Evolutionary conservation across 495 filamentous ascomycete species (phyloP), one percentile per base, ranked within the genome.

Genomic region (Tetracladium marchalianum): DNA sequence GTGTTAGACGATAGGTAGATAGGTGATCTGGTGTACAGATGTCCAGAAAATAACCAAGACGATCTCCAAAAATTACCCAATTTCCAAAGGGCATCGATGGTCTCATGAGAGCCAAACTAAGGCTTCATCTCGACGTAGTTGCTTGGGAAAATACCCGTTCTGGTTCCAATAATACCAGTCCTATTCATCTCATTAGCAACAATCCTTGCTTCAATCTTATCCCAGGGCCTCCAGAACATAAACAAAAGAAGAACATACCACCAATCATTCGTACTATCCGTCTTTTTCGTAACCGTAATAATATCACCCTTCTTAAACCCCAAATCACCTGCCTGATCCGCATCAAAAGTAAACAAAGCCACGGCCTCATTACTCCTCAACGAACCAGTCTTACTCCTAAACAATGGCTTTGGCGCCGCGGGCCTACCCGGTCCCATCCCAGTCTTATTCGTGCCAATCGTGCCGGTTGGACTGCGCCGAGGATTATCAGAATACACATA

Each of bases 241-340:
- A 12, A 18, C n/a, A 32, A 31, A 7, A 34, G 10, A 8, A 44
- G 40, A 13, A 70, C 73, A 57, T 68, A 86, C 89, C 89, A 96
- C 78, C 90, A 93, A 62, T 95, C 89, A 9, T 80, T 81, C 49
- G 84, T 83, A 51, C 77, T 88, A 0, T 98, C 87, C n/a, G 92
- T 96, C 60, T 85, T 84, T 69, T 98, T 97, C 15, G 90, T 64
- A 46, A 98, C 92, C n/a, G 90, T 96, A 52, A 98, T 95, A 41
- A 97, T 67, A 31, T 98, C 92, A 15, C 92, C 92, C 70, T 98
- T 97, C 71, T 93, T 94, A 71, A 97, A 97, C 0, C 81, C 84
- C 47, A 98, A 64, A 61, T 98, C 92, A 17, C 92, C 92, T 0
- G 84, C 78, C 57, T 98, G 90, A 57, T 95, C 90, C 3, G 87